Evolutionary conservation across 2,329 filamentous ascomycete genomes (phyloP), one percentile per base, ranked within the genome.

Genomic region (Gnomoniopsis sp.): DNA sequence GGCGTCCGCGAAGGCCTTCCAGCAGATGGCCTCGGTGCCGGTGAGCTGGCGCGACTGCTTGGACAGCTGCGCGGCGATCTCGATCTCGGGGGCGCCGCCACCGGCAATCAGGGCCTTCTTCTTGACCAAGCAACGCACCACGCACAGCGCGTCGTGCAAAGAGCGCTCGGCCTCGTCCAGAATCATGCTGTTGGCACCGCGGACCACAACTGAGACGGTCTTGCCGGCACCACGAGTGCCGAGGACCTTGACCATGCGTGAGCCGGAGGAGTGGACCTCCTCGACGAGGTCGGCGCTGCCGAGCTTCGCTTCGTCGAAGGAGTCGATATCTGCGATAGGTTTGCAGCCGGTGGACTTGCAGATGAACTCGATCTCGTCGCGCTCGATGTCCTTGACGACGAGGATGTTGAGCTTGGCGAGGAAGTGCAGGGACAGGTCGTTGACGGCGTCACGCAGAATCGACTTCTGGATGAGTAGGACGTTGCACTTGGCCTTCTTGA

Each of bases 401-500:
- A 98, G 82, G 67, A 99, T 99, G 76, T 93, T 93, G 64, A 98
- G 88, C 75, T 97, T 96, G 69, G 95, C 91, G 64, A 99, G 83
- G 84, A 99, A 99, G 79, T 99, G 95, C 64, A 99, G 84, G 63
- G 91, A 96, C 59, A 99, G 84, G 69, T 99, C 95, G 79, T 99
- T 99, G 74, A 99, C 93, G 38, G 95, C 95, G 70, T 99, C 95
- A 67, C 95, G 88, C 60, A 99, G 86, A 68, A 99, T 99, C 15
- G 93, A 98, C 79, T 99, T 99, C 72, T 99, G 95, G 67, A 99
- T 98, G 66, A 99, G 82, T 48, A 98, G 87, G 47, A 99, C 95
- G 70, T 99, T 99, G 80, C 95, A 99, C 82, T 98, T 99, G 66
- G 95, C 93, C 84, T 98, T 99, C 80, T 98, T 97, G 77, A 99